Conservation (phyloP, 2,329 filamentous ascomycete genomes). For the Pestalotiopsis sp. region DNA sequence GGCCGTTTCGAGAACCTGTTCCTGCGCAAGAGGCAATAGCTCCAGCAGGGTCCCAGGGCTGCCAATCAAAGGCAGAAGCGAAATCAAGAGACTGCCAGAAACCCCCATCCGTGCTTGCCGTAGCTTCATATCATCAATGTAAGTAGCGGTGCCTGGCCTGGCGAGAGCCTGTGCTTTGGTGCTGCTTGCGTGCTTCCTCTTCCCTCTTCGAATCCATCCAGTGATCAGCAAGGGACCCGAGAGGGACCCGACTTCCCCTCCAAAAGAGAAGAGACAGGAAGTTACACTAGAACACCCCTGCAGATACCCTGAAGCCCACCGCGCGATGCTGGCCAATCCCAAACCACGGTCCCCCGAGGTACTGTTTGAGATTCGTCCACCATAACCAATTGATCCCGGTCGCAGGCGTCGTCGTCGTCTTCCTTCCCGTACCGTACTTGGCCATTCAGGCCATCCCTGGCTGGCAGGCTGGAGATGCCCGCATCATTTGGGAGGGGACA, state of each 20-base stretch:
- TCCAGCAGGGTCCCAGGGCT: neutral
- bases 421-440: neutral
- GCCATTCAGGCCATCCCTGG: neutral
- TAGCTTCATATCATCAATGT: neutral
- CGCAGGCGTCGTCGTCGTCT: neutral
- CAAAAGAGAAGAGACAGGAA: neutral
- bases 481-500: slow-evolving; percentile 1
- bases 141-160: neutral
- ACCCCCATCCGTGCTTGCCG: slow-evolving; percentile 8
- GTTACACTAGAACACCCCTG: neutral
- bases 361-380: neutral
- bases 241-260: no score
- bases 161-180: no score
- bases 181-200: no score
- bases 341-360: neutral
- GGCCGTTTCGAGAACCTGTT: slow-evolving; percentile 1
- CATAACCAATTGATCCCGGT: neutral
- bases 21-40: slow-evolving; percentile 3
- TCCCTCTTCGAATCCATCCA: no score
- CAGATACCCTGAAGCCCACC: neutral
- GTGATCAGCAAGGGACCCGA: no score
- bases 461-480: neutral
- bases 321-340: slow-evolving; percentile 6
- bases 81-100: no score
- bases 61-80: slow-evolving; percentile 1